Percentiles rank a stretch among this genome's conserved stretches.
Conservation (phyloP, 2,329 filamentous ascomycete species). For the Emergomyces orientalis region DNA sequence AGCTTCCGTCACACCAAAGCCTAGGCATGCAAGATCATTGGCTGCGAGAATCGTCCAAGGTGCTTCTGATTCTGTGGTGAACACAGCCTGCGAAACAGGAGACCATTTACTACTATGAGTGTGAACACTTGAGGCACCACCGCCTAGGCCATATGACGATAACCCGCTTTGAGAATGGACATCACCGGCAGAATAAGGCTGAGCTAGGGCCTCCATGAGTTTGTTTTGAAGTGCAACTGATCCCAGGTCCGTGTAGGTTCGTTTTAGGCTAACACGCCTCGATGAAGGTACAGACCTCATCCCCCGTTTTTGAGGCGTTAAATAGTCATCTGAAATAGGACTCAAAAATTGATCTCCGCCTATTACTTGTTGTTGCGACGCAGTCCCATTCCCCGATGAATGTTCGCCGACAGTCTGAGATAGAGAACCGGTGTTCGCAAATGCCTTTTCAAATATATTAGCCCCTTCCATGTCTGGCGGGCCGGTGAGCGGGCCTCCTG, state of each 20-base stretch:
- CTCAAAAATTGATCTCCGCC: conserved; percentile 17
- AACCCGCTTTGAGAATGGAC: conserved; percentile 31
- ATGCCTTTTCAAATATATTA: conserved; percentile 80
- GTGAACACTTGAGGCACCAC: conserved; percentile 53
- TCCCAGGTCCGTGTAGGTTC: conserved; percentile 77
- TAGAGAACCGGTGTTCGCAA: conserved; percentile 41
- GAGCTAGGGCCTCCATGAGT: conserved; percentile 73
- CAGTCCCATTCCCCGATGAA: conserved; percentile 12
- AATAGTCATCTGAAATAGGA: conserved; percentile 23
- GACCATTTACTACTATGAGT: conserved; percentile 84
- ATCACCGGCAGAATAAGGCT: conserved; percentile 61
- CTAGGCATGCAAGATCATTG: conserved; percentile 89
- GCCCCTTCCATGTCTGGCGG: conserved; percentile 62
- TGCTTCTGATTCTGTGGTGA: conserved; percentile 81
- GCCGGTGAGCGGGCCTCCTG: conserved; percentile 63
- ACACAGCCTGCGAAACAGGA: conserved; percentile 88
- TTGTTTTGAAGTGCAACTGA: conserved; percentile 68
- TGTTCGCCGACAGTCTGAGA: conserved; percentile 17
- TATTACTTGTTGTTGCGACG: conserved; percentile 2
- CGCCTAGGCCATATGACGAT: conserved; percentile 32
- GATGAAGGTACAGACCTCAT: conserved; percentile 42
- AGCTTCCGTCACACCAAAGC: conserved; percentile 97
- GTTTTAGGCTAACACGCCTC: conserved; percentile 62
- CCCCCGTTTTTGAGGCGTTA: conserved; percentile 25
- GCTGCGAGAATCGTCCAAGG: conserved; percentile 95